Evolutionary conservation across 2,329 filamentous ascomycete species (phyloP).

Genomic region (Peltaster fructicola): DNA sequence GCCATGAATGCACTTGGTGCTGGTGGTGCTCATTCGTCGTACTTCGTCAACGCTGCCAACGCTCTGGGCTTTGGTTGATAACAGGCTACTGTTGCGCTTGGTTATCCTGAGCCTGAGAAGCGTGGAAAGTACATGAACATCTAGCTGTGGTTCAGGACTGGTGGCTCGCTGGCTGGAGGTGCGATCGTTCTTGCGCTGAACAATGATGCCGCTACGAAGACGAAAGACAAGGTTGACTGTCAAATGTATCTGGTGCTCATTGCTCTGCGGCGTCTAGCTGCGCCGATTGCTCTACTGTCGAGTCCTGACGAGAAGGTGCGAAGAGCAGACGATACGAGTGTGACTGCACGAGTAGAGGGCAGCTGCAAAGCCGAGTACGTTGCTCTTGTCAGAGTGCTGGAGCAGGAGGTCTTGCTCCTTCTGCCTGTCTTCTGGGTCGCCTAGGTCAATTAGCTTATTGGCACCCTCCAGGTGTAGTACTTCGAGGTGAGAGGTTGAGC

Average conservation of each 20-base stretch:
- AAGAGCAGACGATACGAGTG: conserved; percentile 23
- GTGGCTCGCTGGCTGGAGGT: conserved; percentile 31
- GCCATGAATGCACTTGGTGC: conserved; percentile 38
- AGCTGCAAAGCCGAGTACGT: conserved; percentile 23
- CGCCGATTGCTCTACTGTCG: conserved; percentile 23
- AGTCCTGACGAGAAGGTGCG: conserved; percentile 26
- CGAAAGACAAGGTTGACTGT: conserved; percentile 18
- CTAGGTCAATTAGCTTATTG: conserved; percentile 28
- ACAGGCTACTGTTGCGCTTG: conserved; percentile 30
- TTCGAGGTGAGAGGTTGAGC: conserved; percentile 30
- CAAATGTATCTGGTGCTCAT: conserved; percentile 28
- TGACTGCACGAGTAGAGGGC: conserved; percentile 21
- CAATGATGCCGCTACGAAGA: conserved; percentile 25
- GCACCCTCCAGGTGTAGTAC: conserved; percentile 34
- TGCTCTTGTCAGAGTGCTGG: conserved; percentile 19
- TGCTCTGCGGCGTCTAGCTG: conserved; percentile 21
- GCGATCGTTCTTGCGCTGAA: conserved; percentile 31
- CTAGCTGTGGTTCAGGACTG: conserved; percentile 33
- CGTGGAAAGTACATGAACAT: conserved; percentile 31
- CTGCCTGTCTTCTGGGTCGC: conserved; percentile 28
- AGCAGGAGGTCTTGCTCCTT: conserved; percentile 20
- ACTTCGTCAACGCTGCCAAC: conserved; percentile 35
- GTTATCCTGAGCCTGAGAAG: conserved; percentile 31
- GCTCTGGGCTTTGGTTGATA: conserved; percentile 31
- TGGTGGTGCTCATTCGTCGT: conserved; percentile 34